Conservation (phyloP, 2,329 filamentous ascomycete species). For the Bisporella sp. region DNA sequence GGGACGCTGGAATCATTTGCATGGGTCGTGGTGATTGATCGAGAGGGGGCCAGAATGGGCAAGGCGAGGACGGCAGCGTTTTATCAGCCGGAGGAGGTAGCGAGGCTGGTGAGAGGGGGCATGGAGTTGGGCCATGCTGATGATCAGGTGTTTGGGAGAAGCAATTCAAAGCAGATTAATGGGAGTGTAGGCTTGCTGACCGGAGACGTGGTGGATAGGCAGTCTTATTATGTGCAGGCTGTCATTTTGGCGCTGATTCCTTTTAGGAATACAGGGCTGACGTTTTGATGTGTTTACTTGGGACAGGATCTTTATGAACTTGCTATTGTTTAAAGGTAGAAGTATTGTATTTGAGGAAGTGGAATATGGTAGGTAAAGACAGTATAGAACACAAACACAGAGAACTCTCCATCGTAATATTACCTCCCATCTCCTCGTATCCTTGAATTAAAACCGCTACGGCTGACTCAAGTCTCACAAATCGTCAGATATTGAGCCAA, state of each 20-base stretch:
- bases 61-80: slow-evolving; percentile 33
- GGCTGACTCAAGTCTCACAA: too few species aligned
- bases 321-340: too few species aligned
- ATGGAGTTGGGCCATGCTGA: slow-evolving; percentile 36
- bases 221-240: slow-evolving; percentile 32
- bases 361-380: too few species aligned
- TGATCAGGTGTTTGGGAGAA: slow-evolving; percentile 31
- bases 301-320: too few species aligned
- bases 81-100: slow-evolving; percentile 32
- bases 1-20: slow-evolving; percentile 31
- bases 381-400: too few species aligned
- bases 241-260: slow-evolving; percentile 36
- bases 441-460: too few species aligned
- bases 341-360: too few species aligned
- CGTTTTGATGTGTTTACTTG: slow-evolving; percentile 22
- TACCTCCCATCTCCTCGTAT: too few species aligned
- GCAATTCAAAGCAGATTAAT: slow-evolving; percentile 32
- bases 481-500: too few species aligned
- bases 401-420: too few species aligned
- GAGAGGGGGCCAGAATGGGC: slow-evolving; percentile 24
- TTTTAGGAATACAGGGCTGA: slow-evolving; percentile 30
- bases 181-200: slow-evolving; percentile 36
- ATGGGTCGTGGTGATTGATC: slow-evolving; percentile 31
- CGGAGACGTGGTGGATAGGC: slow-evolving; percentile 29
- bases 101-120: slow-evolving; percentile 28